Conservation (phyloP, 352 stramenopile species). For the Saprolegnia parasitica region DNA sequence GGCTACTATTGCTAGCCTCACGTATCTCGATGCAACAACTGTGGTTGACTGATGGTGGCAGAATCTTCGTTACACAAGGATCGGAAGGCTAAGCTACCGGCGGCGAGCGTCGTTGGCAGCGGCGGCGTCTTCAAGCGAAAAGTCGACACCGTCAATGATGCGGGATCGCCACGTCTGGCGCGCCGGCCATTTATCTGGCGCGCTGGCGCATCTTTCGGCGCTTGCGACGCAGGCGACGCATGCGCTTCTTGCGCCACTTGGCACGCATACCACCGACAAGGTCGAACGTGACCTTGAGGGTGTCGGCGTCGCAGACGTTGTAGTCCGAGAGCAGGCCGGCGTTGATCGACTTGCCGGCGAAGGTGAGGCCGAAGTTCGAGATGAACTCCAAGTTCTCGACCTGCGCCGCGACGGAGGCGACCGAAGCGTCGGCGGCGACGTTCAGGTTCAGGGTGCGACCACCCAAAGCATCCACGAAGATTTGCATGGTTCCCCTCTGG, state of each 20-base stretch:
- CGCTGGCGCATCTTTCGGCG: slow-evolving; percentile 98
- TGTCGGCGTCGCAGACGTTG: slow-evolving; percentile 88
- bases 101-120: too few relatives aligned
- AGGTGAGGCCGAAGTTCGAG: slow-evolving; percentile 88
- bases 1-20: too few relatives aligned
- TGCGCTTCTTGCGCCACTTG: slow-evolving; percentile 99
- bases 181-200: slow-evolving; percentile 90
- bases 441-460: slow-evolving; percentile 68
- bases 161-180: neutral
- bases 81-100: too few relatives aligned
- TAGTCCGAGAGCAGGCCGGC: slow-evolving; percentile 89
- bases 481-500: slow-evolving; percentile 92
- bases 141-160: neutral
- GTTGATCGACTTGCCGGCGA: slow-evolving; percentile 71
- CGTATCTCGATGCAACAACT: too few relatives aligned
- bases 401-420: slow-evolving; percentile 89
- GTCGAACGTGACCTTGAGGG: slow-evolving; percentile 88
- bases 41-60: too few relatives aligned
- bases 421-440: slow-evolving; percentile 82
- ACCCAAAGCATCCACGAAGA: slow-evolving; percentile 90
- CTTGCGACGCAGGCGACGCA: slow-evolving; percentile 96
- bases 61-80: too few relatives aligned
- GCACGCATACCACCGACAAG: slow-evolving; percentile 92
- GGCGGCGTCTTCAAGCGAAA: too few relatives aligned
- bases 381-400: slow-evolving; percentile 95